phyloP scores from a whole-genome alignment of 1,139 yeast species.

The Hansenula anomala region DNA sequence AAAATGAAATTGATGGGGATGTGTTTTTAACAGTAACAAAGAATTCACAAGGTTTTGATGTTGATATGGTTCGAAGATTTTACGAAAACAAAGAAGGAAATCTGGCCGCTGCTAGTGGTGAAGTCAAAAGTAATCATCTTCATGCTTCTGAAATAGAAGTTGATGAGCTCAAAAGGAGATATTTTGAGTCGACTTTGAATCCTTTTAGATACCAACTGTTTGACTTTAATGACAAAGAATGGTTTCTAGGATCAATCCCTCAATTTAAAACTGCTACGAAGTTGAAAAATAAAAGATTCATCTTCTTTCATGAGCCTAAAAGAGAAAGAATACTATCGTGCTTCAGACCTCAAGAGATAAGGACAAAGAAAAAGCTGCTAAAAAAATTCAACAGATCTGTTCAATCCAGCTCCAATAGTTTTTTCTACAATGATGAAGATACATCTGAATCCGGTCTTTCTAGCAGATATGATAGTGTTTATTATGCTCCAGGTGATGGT shows the following conservation, averaged over 20 bases:
- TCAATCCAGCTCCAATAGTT: conserved; percentile 10
- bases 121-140: background rate
- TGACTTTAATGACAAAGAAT: conserved; percentile 27
- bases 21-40: conserved; percentile 11
- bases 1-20: conserved; percentile 8
- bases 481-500: conserved; percentile 54
- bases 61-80: conserved; percentile 8
- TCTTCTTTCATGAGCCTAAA: conserved; percentile 15
- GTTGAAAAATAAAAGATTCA: conserved; percentile 17
- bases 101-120: no score
- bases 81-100: conserved; percentile 9
- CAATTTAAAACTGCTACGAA: conserved; percentile 22
- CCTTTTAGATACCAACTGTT: conserved; percentile 13
- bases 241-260: conserved; percentile 47
- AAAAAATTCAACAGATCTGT: conserved; percentile 22
- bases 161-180: conserved; percentile 3
- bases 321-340: conserved; percentile 37
- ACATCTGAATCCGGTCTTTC: background rate
- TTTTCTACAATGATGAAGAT: conserved; percentile 5
- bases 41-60: conserved; percentile 2
- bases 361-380: conserved; percentile 38
- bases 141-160: conserved; percentile 5
- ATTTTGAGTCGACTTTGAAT: conserved; percentile 4
- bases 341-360: conserved; percentile 50
- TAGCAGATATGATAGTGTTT: conserved; percentile 17